phyloP scores from a whole-genome alignment of 805 yeast species.

The Blastobotrys americana region DNA sequence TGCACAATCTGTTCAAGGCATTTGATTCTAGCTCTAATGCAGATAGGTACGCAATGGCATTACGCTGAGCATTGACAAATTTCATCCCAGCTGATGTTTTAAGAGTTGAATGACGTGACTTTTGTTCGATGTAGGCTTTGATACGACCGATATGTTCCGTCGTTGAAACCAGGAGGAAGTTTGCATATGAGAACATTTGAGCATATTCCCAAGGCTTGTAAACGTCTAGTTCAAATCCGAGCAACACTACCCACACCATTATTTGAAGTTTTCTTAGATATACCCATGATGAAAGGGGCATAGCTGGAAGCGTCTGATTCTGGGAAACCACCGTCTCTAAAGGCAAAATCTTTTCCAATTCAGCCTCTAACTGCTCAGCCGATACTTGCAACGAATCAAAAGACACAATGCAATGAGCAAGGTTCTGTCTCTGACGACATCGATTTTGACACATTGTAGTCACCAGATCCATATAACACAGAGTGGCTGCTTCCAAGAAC shows the following conservation, averaged over 20 bases:
- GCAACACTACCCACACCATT: constrained; percentile 66
- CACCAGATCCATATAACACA: constrained; percentile 44
- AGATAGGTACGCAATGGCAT: constrained; percentile 17
- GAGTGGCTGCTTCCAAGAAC: constrained; percentile 26
- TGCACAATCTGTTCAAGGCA: constrained; percentile 25
- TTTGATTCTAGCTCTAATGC: constrained; percentile 29
- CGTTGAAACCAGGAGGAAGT: constrained; percentile 39
- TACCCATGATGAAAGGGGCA: constrained; percentile 67
- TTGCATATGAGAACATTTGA: constrained; percentile 61
- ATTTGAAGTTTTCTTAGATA: constrained; percentile 56
- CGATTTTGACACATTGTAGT: constrained; percentile 56
- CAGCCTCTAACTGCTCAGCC: constrained; percentile 57
- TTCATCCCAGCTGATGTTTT: background rate
- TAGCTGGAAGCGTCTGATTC: constrained; percentile 32
- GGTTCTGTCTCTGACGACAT: constrained; percentile 73
- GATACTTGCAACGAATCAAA: constrained; percentile 82
- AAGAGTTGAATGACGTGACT: background rate
- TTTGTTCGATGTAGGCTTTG: constrained; percentile 23
- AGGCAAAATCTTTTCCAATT: constrained; percentile 24
- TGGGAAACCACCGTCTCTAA: constrained; percentile 7
- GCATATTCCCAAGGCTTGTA: constrained; percentile 65
- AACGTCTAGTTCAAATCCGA: constrained; percentile 69
- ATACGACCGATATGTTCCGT: constrained; percentile 42
- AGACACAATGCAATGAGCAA: constrained; percentile 44
- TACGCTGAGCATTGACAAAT: constrained; percentile 5